Evolutionary conservation across 2,329 filamentous ascomycete species (phyloP).

Genomic region (Sarocladium brachiariae): DNA sequence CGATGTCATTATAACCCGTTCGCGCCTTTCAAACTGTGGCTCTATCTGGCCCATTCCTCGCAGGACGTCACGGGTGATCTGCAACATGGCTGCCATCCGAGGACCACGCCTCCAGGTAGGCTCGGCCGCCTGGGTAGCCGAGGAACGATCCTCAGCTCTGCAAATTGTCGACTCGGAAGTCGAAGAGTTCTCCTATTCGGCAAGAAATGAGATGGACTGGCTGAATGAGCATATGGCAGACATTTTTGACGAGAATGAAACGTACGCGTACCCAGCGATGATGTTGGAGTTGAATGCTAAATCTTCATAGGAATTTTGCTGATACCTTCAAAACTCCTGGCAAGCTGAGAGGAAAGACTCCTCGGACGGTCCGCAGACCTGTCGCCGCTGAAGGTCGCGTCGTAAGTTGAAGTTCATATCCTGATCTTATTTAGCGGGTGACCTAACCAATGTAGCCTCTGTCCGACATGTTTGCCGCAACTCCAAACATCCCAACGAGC

Average conservation of each 20-base stretch:
- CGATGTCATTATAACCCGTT: background rate
- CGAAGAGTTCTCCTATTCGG: constrained; percentile 89
- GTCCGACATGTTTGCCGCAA: constrained; percentile 51
- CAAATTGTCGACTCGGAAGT: constrained; percentile 74
- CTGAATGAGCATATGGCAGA: constrained; percentile 97
- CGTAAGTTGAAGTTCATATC: constrained; percentile 38
- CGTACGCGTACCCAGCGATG: constrained; percentile 46
- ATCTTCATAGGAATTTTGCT: constrained; percentile 65
- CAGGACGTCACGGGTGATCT: background rate
- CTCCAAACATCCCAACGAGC: constrained; percentile 46
- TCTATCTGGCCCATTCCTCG: background rate
- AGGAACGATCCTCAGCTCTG: constrained; percentile 73
- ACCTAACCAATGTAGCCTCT: constrained; percentile 40
- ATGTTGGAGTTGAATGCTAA: background rate
- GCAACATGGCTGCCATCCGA: constrained; percentile 38
- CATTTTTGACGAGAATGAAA: constrained; percentile 78
- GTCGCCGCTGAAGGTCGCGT: constrained; percentile 52
- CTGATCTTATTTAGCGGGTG: background rate
- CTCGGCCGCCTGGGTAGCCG: constrained; percentile 75
- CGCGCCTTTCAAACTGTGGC: background rate
- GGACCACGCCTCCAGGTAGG: constrained; percentile 64
- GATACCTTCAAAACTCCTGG: constrained; percentile 95
- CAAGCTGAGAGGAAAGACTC: constrained; percentile 75
- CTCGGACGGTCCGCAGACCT: constrained; percentile 60
- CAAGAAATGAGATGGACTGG: constrained; percentile 93